phyloP scores from a whole-genome alignment of 2,329 filamentous ascomycete species.

The Scytalidium sp. region DNA sequence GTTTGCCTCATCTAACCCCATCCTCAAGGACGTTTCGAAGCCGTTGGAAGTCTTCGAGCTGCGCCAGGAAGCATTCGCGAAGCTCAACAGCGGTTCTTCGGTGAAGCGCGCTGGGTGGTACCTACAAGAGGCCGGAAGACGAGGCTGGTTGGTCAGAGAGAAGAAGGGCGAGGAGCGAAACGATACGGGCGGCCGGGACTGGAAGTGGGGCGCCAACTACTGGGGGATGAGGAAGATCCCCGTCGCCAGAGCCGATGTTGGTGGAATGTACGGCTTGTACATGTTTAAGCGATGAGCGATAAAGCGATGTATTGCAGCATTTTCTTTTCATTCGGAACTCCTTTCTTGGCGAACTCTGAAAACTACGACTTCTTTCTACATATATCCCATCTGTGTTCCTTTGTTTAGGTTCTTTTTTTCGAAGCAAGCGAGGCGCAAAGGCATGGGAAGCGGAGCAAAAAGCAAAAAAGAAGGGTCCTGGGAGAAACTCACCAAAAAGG shows the following conservation, averaged over 20 bases:
- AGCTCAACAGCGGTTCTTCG: conserved; percentile 50
- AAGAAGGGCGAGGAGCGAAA: conserved; percentile 11
- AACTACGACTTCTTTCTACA: no score
- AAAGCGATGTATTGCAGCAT: no score
- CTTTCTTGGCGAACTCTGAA: no score
- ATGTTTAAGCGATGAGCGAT: conserved; percentile 46
- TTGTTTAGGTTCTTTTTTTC: no score
- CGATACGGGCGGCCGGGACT: conserved; percentile 60
- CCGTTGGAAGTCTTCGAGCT: conserved; percentile 78
- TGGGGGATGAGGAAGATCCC: conserved; percentile 78
- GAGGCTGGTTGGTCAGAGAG: conserved; percentile 63
- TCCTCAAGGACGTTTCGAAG: conserved; percentile 58
- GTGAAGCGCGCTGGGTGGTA: conserved; percentile 57
- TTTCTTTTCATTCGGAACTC: no score
- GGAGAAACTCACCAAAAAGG: no score
- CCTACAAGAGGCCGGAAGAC: conserved; percentile 63
- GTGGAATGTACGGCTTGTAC: conserved; percentile 57
- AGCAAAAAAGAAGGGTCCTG: no score
- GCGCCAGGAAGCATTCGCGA: conserved; percentile 64
- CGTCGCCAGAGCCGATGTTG: conserved; percentile 51
- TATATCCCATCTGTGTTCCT: no score
- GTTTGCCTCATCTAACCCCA: conserved; percentile 46
- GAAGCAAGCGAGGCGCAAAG: no score
- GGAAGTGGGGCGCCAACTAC: conserved; percentile 83
- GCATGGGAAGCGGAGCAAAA: no score